Evolutionary conservation across 371 early-diverging fungal species (phyloP), one percentile per base, ranked within the genome.

Genomic region (Saksenaea oblongispora): DNA sequence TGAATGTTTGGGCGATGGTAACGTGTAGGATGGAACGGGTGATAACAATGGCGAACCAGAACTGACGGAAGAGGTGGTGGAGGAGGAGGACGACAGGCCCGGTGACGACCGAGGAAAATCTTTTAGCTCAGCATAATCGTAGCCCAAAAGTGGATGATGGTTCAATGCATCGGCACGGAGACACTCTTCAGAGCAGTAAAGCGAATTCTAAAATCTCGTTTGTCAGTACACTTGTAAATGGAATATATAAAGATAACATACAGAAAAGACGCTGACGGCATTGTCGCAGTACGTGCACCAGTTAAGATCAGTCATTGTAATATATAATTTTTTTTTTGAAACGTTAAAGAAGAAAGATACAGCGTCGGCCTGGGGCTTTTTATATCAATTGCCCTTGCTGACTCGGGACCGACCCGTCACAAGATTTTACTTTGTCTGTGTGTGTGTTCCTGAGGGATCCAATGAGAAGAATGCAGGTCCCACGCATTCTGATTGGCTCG

Each of bases 271-370:
- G 39, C 60, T 74, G 36, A 79, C 61, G 37, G 76, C 72, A 61
- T 70, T 73, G 54, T 77, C 78, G 44, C 78, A 77, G 54, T 62
- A 74, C 14, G 78, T 74, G 65, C 76, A 76, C 76, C 76, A 76
- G 47, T 76, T 73, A 13, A 73, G 59, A 47, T 47, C 51, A 22
- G 51, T 47, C 51, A 47, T 47, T 47, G 27, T 47, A 26, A 18
- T 17, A 47, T 22, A 22, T 47, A 18, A 18, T 47, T 22, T 10
- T 22, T 22, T 11, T 47, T 47, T 10, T 10, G 22, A 47, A 47
- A 47, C 10, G 18, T 10, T 22, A 47, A 47, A 47, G 51, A 22
- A 22, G 11, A 17, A 22, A 10, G 3, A 47, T 8, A 22, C 22
- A n/a, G 3, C 22, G 17, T 22, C 10, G 7, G 14, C n/a, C 1